Base-by-base conservation (phyloP, 768 basidiomycete genomes). In the Suillus placidus region DNA sequence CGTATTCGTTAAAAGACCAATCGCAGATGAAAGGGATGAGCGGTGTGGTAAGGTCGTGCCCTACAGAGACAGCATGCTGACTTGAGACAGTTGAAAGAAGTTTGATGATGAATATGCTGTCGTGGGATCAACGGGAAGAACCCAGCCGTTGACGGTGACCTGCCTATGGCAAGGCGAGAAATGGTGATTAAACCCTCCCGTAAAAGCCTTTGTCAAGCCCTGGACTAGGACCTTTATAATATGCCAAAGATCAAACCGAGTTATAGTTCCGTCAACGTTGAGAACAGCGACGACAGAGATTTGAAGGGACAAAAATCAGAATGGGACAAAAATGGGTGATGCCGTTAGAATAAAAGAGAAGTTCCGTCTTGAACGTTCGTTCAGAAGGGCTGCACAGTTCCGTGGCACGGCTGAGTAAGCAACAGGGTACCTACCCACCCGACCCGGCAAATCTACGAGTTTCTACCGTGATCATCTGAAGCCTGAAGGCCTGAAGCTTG, bases 1-100 rank as follows among this genome's bases (percentile, higher is more conserved):
- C 16, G 51, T 30, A 14, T 26, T 14, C 30, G 26, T 16, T 30
- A 54, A 9, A 42, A 55, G 60, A 66, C 65, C 64, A 67, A 71
- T 73, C 52, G 37, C 26, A 40, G 55, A 60, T 34, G 49, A 63
- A 60, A 26, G 38, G 37, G 18, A 60, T 18, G 40, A 60, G 30
- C 18, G 30, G 52, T 32, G 62, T 61, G 37, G 62, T 63, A 63
- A 62, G 64, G 67, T 61, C 43, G 63, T 57, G 60, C 71, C 76
- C 78, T 79, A 78, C 75, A 69, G 76, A 67, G 75, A 69, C 71
- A 75, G 78, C 79, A 80, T 80, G 78, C 32, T 61, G 37, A 75
- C 71, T 73, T 68, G 70, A 63, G 67, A 67, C 65, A 77, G 78
- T 73, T 75, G 26, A 42, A 42, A 60, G 26, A 60, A 60, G 58